Evolutionary conservation across 2,329 filamentous ascomycete species (phyloP).

Genomic region (Alternaria solani): DNA sequence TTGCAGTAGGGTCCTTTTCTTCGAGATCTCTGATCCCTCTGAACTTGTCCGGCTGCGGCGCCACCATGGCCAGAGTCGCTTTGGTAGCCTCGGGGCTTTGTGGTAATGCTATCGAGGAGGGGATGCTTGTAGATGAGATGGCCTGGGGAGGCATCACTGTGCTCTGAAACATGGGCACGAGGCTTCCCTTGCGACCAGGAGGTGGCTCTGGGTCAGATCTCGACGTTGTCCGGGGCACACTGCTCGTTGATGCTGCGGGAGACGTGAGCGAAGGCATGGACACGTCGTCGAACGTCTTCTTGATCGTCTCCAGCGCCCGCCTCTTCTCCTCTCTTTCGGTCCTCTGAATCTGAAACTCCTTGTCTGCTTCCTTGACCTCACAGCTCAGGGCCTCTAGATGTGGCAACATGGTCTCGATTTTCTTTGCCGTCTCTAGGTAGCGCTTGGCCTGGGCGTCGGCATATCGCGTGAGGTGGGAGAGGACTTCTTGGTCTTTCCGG

Average conservation of each 20-base stretch:
- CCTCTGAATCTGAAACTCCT: conserved; percentile 93
- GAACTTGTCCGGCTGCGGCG: conserved; percentile 68
- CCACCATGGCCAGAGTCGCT: conserved; percentile 32
- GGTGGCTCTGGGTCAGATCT: conserved; percentile 38
- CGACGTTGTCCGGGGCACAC: conserved; percentile 27
- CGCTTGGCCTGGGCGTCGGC: conserved; percentile 87
- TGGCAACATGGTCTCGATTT: conserved; percentile 84
- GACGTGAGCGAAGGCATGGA: conserved; percentile 32
- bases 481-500: conserved; percentile 95
- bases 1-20: conserved; percentile 68
- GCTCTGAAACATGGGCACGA: conserved; percentile 47
- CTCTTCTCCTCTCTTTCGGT: conserved; percentile 97
- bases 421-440: conserved; percentile 84
- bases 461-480: conserved; percentile 93
- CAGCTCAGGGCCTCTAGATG: conserved; percentile 87
- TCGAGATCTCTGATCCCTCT: conserved; percentile 93
- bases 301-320: conserved; percentile 86
- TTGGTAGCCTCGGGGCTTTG: conserved; percentile 43
- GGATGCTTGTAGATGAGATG: conserved; percentile 34
- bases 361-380: conserved; percentile 92
- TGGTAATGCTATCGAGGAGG: conserved; percentile 33
- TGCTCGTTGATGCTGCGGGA: conserved; percentile 35
- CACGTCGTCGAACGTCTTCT: conserved; percentile 55
- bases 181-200: conserved; percentile 40
- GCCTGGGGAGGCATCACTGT: conserved; percentile 43